These are phyloP conservation scores for Fusarium sp. DNA, from an alignment of 2,329 filamentous ascomycete species.

Conservation along the genomic window DNA sequence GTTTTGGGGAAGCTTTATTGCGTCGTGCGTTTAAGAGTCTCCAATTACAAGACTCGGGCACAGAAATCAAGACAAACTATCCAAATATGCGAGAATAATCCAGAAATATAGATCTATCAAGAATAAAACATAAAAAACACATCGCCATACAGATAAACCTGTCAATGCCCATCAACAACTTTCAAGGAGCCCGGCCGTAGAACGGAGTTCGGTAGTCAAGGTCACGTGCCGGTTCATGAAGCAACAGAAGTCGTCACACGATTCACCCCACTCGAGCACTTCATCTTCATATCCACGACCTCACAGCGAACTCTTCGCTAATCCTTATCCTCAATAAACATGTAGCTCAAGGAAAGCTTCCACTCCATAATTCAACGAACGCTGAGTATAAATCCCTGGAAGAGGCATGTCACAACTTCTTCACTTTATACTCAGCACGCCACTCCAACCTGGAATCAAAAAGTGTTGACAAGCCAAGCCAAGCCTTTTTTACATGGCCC, in stretches of 20 bases:
- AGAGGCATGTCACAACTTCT: not conserved
- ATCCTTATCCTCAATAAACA: not conserved
- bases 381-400: not conserved
- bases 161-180: not conserved
- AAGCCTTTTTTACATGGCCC: not conserved
- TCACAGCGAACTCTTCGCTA: not conserved
- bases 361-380: no score
- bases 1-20: not conserved
- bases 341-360: not conserved
- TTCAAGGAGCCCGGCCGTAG: not conserved
- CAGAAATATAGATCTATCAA: not conserved
- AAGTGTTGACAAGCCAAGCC: not conserved
- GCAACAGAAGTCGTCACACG: slow-evolving; percentile 6
- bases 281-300: slow-evolving; percentile 1
- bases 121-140: not conserved
- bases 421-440: not conserved
- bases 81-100: not conserved
- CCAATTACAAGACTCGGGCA: not conserved
- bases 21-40: not conserved
- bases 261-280: not conserved
- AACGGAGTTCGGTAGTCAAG: not conserved
- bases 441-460: not conserved
- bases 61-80: not conserved
- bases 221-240: slow-evolving; percentile 18
- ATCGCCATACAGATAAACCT: not conserved